Base-by-base conservation (phyloP, 140 eudicot species). In the Stevia rebaudiana region DNA sequence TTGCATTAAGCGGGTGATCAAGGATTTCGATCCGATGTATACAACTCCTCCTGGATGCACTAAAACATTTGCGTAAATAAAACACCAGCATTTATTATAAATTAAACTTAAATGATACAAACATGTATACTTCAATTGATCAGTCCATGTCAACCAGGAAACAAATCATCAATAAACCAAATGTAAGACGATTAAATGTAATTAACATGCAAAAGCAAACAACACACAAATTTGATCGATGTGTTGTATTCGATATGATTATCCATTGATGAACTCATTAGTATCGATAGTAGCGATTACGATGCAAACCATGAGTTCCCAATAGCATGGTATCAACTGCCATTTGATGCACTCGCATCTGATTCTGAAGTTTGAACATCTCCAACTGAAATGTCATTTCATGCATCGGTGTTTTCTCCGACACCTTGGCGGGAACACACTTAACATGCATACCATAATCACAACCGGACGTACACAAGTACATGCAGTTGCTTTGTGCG, bases 371-470 rank as follows among this genome's bases (percentile, higher is more conserved):
- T 2, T 52, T 62, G 3, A 21, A 51, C 73, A 74, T 56, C 36
- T 74, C 78, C 42, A 65, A n/a, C 62, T 66, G 68, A 48, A 35
- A 66, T 13, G 37, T 22, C 63, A 37, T 48, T 35, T 35, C 63
- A 7, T 39, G 33, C 74, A 57, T 74, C 33, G 39, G 63, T 1
- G 54, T 37, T 56, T 37, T 48, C 62, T 66, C 51, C 21, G 31
- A 2, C 36, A 54, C 72, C 51, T 24, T 36, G 1, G 39, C 40
- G 0, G 30, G 0, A 28, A 74, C 79, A 16, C 79, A 74, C 55
- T 66, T 59, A 66, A 65, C 63, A 17, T 74, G 79, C 25, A 67
- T 37, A 18, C 68, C 69, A 15, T 74, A 74, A 37, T 66, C 37
- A 37, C 79, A 74, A 64, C 63, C 74, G 12, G 73, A 58, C 8